A percentile compares a stretch with the other conserved stretches of the same genome.
phyloP scores from a whole-genome alignment of 75 land plant species.

The Cupressus sempervirens region DNA sequence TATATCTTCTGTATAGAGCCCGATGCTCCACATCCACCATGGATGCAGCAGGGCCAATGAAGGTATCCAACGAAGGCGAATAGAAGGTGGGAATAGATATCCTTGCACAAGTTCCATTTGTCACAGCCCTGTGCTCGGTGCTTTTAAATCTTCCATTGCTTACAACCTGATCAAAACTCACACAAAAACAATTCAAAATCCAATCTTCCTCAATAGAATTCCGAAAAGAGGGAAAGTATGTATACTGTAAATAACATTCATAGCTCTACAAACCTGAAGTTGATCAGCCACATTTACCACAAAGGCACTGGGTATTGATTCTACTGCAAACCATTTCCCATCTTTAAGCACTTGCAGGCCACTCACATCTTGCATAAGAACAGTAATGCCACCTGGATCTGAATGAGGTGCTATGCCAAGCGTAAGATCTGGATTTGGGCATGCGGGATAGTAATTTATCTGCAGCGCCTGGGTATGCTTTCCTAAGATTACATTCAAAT shows the following conservation, averaged over 20 bases:
- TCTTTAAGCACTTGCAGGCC: too few relatives aligned
- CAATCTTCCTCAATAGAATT: background rate
- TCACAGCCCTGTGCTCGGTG: slow-evolving; percentile 41
- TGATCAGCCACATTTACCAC: slow-evolving; percentile 2
- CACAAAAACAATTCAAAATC: background rate
- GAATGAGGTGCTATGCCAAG: slow-evolving; percentile 1
- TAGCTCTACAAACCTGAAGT: background rate
- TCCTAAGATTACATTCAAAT: slow-evolving; percentile 35
- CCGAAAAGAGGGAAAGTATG: background rate
- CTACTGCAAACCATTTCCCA: slow-evolving; percentile 5
- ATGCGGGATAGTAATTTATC: slow-evolving; percentile 64
- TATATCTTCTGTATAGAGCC: background rate
- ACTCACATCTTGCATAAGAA: too few relatives aligned
- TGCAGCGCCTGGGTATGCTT: slow-evolving; percentile 48
- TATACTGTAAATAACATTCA: background rate
- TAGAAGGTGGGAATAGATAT: slow-evolving; percentile 63
- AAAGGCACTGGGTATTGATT: background rate
- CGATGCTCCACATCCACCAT: slow-evolving; percentile 24
- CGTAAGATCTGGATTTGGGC: slow-evolving; percentile 69
- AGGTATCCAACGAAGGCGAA: slow-evolving; percentile 39
- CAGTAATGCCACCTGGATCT: too few relatives aligned
- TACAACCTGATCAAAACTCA: slow-evolving; percentile 12
- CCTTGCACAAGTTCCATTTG: slow-evolving; percentile 22
- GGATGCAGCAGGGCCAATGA: slow-evolving; percentile 36
- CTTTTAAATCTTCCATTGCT: slow-evolving; percentile 60